Percentiles rank a stretch among this genome's conserved stretches.
These are phyloP conservation scores for Talaromyces sp. DNA, from an alignment of 2,329 filamentous ascomycete genomes.

Conservation along the genomic window DNA sequence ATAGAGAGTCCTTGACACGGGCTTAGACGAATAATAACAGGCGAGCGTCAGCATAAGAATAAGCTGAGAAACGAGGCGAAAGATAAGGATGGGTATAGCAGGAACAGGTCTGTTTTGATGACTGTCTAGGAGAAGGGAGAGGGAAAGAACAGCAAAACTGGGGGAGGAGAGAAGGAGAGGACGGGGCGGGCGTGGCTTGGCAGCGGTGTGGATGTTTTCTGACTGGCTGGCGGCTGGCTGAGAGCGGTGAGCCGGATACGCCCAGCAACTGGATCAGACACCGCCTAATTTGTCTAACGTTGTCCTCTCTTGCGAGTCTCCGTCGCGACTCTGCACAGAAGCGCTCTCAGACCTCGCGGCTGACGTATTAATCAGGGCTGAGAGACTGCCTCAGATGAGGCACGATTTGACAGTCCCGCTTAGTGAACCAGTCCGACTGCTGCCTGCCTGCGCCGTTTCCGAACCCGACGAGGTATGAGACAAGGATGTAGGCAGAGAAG, in stretches of 20 bases:
- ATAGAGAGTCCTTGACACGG: background rate
- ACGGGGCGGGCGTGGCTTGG: conserved; percentile 1
- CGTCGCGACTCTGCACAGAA: background rate
- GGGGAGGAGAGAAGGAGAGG: conserved; percentile 5
- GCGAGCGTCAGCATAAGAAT: background rate
- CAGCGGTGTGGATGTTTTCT: background rate
- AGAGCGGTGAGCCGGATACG: conserved; percentile 14
- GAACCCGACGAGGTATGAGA: background rate
- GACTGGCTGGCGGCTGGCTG: background rate
- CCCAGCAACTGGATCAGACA: background rate
- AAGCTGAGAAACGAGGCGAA: background rate
- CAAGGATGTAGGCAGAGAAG: background rate
- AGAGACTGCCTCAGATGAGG: background rate
- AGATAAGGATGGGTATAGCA: background rate
- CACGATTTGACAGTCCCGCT: background rate
- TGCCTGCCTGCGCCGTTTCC: conserved; percentile 11
- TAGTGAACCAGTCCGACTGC: background rate
- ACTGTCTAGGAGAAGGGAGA: background rate
- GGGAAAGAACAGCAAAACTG: background rate
- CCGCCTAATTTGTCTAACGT: background rate
- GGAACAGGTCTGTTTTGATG: background rate
- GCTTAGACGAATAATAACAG: background rate
- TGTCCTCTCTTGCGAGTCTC: background rate
- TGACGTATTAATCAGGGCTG: background rate
- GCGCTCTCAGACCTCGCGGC: conserved; percentile 2